Evolutionary conservation across 306 rosid genomes (phyloP).

Genomic region (Medicago arabica): DNA sequence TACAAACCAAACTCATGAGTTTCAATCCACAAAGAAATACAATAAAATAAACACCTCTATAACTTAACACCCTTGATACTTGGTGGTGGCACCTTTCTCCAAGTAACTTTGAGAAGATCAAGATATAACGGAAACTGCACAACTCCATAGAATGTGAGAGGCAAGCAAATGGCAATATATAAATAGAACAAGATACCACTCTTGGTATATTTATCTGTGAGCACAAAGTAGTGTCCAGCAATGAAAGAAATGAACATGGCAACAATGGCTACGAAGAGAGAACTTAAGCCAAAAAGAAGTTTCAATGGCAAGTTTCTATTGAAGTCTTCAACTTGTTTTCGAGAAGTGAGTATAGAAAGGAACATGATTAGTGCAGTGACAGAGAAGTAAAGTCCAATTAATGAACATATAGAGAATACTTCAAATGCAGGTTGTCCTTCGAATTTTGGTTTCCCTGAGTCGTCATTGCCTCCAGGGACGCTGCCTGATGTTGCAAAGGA

Average conservation of each 20-base stretch:
- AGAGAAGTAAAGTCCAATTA: conserved; percentile 57
- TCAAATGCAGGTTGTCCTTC: conserved; percentile 3
- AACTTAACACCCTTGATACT: not conserved
- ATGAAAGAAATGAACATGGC: conserved; percentile 57
- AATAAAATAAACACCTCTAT: too few relatives aligned
- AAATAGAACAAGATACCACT: conserved; percentile 34
- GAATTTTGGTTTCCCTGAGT: conserved; percentile 40
- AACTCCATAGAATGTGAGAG: conserved; percentile 46
- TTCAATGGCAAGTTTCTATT: conserved; percentile 42
- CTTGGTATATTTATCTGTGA: conserved; percentile 37
- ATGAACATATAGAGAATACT: conserved; percentile 47
- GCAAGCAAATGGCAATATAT: conserved; percentile 51
- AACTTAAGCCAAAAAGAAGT: conserved; percentile 54
- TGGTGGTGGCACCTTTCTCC: not conserved
- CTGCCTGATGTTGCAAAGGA: conserved; percentile 44
- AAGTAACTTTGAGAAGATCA: conserved; percentile 47
- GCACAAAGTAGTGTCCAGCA: conserved; percentile 55
- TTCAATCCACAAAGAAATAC: not conserved
- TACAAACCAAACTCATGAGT: not conserved
- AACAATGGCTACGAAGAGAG: conserved; percentile 56
- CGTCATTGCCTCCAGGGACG: conserved; percentile 48
- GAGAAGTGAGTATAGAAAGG: conserved; percentile 18
- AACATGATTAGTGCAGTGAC: conserved; percentile 57
- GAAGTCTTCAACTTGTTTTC: conserved; percentile 54
- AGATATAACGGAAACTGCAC: conserved; percentile 57